phyloP scores from a whole-genome alignment of 192 early-diverging fungal genomes.

The Dissophora ornata region DNA sequence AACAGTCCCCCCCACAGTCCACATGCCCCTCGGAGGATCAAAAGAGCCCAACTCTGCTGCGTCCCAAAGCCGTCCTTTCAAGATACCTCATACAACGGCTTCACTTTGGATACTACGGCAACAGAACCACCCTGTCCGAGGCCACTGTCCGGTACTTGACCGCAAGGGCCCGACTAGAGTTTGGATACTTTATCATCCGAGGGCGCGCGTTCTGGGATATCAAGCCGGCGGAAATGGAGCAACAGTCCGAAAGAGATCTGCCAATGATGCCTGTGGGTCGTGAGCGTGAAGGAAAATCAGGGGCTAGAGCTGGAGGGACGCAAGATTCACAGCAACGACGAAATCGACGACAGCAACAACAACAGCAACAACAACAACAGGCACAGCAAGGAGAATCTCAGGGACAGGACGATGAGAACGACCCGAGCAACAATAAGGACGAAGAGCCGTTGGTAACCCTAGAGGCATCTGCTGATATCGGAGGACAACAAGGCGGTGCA shows the following conservation, averaged over 20 bases:
- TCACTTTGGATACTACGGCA: constrained; percentile 51
- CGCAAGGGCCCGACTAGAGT: constrained; percentile 42
- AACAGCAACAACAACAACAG: constrained; percentile 1
- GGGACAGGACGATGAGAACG: constrained; percentile 1
- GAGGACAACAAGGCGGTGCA: background rate
- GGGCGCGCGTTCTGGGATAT: constrained; percentile 47
- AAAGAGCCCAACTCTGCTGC: constrained; percentile 1
- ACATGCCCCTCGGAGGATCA: background rate
- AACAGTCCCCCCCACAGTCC: too few relatives aligned
- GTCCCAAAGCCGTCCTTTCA: constrained; percentile 22
- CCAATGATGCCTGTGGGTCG: background rate
- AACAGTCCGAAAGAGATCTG: constrained; percentile 12
- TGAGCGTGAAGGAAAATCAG: background rate
- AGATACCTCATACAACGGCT: constrained; percentile 37
- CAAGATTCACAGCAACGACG: constrained; percentile 7
- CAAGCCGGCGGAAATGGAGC: too few relatives aligned
- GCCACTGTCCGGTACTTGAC: constrained; percentile 44
- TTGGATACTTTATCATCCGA: constrained; percentile 47
- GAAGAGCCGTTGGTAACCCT: constrained; percentile 3
- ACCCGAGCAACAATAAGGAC: constrained; percentile 21
- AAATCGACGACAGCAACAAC: constrained; percentile 1
- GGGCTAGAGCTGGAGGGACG: background rate
- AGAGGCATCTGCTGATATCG: constrained; percentile 1
- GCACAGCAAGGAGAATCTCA: too few relatives aligned
- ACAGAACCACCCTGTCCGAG: constrained; percentile 13